These are phyloP conservation scores for Retiboletus flavoniger DNA, from an alignment of 1,284 basidiomycete genomes.

Conservation along the genomic window DNA sequence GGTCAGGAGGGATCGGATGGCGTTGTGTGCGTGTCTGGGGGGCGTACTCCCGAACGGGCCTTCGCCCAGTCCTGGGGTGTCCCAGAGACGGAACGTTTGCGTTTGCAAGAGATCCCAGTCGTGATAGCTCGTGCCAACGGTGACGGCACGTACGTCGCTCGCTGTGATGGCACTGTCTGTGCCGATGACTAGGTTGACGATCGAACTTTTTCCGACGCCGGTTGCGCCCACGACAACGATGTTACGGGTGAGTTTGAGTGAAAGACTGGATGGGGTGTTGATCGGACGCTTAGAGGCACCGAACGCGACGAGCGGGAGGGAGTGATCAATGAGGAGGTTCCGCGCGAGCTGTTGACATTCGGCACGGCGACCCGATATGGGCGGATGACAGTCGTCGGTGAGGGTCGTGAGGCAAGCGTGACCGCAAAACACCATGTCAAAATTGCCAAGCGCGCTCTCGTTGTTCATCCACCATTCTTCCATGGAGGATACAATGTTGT, in stretches of 20 bases:
- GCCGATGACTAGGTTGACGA: conserved; percentile 23
- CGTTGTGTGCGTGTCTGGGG: conserved; percentile 16
- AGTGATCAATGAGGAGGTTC: conserved; percentile 22
- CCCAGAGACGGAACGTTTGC: conserved; percentile 30
- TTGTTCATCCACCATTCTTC: conserved; percentile 25
- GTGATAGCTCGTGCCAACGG: conserved; percentile 21
- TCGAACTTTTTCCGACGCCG: conserved; percentile 28
- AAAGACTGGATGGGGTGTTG: not conserved
- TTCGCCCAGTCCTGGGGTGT: conserved; percentile 28
- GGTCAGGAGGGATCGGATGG: conserved; percentile 26
- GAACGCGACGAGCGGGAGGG: conserved; percentile 15
- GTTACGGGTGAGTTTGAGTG: conserved; percentile 22
- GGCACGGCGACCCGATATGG: conserved; percentile 16
- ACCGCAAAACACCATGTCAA: conserved; percentile 18
- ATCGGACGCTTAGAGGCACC: too few species aligned
- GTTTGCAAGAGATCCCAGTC: conserved; percentile 22
- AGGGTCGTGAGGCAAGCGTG: conserved; percentile 29
- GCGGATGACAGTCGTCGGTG: conserved; percentile 22
- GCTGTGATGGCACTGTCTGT: conserved; percentile 12
- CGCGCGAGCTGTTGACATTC: conserved; percentile 22
- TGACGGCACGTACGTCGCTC: conserved; percentile 22
- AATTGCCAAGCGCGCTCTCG: not conserved
- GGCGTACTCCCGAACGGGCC: conserved; percentile 18
- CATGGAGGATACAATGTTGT: conserved; percentile 20
- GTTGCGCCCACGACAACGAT: conserved; percentile 27